A percentile compares a stretch with the other conserved stretches of the same genome.
phyloP scores from a whole-genome alignment of 345 rosid species.

The Linum trigynum region DNA sequence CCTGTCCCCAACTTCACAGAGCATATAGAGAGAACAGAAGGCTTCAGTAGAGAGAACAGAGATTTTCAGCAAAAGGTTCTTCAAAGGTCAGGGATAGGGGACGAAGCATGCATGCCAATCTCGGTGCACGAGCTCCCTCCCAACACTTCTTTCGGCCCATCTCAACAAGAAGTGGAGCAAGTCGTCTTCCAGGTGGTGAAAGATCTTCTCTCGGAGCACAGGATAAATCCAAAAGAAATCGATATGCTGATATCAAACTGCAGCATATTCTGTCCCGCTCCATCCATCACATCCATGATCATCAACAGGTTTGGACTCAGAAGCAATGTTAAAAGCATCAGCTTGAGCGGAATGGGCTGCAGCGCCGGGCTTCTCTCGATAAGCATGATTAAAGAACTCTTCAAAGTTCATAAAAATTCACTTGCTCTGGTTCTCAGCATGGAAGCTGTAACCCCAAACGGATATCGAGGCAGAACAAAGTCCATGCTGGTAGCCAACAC shows the following conservation, averaged over 20 bases:
- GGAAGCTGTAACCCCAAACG: conserved; percentile 45
- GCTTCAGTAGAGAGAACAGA: conserved; percentile 25
- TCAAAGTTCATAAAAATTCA: conserved; percentile 39
- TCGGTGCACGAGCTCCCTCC: conserved; percentile 38
- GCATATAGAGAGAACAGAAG: conserved; percentile 16
- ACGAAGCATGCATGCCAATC: conserved; percentile 37
- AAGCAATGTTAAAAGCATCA: conserved; percentile 41
- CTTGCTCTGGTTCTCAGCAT: conserved; percentile 45
- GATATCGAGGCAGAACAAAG: conserved; percentile 33
- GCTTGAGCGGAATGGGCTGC: conserved; percentile 57
- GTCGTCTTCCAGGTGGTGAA: conserved; percentile 37
- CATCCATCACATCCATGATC: conserved; percentile 47
- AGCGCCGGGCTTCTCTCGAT: conserved; percentile 49
- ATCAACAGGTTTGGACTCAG: conserved; percentile 41
- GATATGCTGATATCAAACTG: conserved; percentile 65
- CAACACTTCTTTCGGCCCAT: conserved; percentile 14
- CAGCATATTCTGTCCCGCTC: conserved; percentile 60
- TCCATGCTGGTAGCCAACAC: conserved; percentile 52
- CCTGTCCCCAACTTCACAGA: conserved; percentile 31
- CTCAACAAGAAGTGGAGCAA: conserved; percentile 35
- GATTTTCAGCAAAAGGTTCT: conserved; percentile 38
- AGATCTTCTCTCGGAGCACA: conserved; percentile 42
- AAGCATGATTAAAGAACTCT: conserved; percentile 42
- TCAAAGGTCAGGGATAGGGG: conserved; percentile 52
- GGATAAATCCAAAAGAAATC: conserved; percentile 36